Evolutionary conservation across 225 moss, liverwort and hornwort species (phyloP).

Genomic region (Pleurozium schreberi): DNA sequence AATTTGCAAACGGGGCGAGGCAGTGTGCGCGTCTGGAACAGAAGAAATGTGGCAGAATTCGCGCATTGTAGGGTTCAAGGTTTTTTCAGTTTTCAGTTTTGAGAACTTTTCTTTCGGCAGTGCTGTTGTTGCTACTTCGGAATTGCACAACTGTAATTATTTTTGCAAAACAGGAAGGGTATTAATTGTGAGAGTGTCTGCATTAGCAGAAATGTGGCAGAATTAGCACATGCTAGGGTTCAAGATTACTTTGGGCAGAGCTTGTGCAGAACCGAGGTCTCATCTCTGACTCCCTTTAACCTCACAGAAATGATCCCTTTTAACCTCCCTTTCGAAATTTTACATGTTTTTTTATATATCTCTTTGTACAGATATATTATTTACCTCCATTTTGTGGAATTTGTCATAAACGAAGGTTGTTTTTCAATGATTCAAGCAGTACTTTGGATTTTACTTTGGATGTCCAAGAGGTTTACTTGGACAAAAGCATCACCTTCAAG

Average conservation of each 20-base stretch:
- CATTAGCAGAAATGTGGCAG: background rate
- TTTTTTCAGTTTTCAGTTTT: background rate
- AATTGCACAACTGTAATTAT: background rate
- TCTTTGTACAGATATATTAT: background rate
- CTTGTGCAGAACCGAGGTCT: conserved; percentile 80
- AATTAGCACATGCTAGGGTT: background rate
- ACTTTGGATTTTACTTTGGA: background rate
- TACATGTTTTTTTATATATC: background rate
- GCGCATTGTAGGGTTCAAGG: background rate
- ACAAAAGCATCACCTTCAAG: background rate
- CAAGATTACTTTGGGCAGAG: conserved; percentile 62
- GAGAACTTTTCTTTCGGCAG: too few relatives aligned
- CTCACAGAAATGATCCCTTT: background rate
- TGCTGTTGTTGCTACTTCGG: background rate
- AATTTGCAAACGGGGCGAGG: background rate
- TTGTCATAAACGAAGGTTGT: background rate
- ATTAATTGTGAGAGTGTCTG: background rate
- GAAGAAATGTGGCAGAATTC: background rate
- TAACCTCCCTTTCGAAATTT: background rate
- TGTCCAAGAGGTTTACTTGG: background rate
- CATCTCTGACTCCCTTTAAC: background rate
- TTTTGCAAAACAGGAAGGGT: background rate
- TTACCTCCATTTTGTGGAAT: too few relatives aligned
- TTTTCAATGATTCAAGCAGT: background rate
- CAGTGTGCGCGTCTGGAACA: background rate